phyloP scores from a whole-genome alignment of 1,139 yeast species.

The Geotrichum klebahnii region DNA sequence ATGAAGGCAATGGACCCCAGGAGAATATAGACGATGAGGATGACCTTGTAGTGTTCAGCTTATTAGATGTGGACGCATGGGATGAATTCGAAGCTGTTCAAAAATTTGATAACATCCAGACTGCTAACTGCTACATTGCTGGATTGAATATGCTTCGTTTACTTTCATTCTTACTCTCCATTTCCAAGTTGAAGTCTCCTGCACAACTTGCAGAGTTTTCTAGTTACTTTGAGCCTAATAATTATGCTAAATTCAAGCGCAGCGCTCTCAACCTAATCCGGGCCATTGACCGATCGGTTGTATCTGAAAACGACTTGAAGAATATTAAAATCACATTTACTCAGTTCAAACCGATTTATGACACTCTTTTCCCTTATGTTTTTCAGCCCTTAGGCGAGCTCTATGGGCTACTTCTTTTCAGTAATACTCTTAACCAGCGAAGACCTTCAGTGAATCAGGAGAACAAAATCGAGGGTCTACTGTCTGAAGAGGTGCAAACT shows the following conservation, averaged over 20 bases:
- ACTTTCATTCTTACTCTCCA: slow-evolving; percentile 31
- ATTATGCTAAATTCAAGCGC: slow-evolving; percentile 20
- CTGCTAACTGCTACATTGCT: slow-evolving; percentile 22
- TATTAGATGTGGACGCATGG: slow-evolving; percentile 35
- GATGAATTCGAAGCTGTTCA: slow-evolving; percentile 32
- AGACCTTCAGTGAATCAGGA: neutral
- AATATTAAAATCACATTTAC: slow-evolving; percentile 25
- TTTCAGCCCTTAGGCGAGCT: slow-evolving; percentile 29
- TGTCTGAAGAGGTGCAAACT: slow-evolving; percentile 15
- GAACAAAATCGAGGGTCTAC: slow-evolving; percentile 13
- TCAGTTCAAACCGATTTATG: slow-evolving; percentile 26
- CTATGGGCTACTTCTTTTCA: slow-evolving; percentile 24
- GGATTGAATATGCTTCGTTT: slow-evolving; percentile 30
- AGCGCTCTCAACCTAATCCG: slow-evolving; percentile 26
- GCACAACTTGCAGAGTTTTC: slow-evolving; percentile 18
- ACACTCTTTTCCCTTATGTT: slow-evolving; percentile 28
- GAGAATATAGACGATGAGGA: slow-evolving; percentile 26
- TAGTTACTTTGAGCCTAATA: slow-evolving; percentile 18
- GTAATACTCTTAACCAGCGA: neutral
- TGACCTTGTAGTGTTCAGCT: slow-evolving; percentile 25
- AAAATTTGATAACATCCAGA: slow-evolving; percentile 15
- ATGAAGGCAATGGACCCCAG: neutral
- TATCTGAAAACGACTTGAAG: slow-evolving; percentile 19
- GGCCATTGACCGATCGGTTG: slow-evolving; percentile 22
- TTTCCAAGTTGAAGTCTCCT: slow-evolving; percentile 25